Percentiles rank a stretch among this genome's conserved stretches.
These are phyloP conservation scores for Salvia rosmarinus DNA, from an alignment of 257 asterid genomes.

Conservation along the genomic window DNA sequence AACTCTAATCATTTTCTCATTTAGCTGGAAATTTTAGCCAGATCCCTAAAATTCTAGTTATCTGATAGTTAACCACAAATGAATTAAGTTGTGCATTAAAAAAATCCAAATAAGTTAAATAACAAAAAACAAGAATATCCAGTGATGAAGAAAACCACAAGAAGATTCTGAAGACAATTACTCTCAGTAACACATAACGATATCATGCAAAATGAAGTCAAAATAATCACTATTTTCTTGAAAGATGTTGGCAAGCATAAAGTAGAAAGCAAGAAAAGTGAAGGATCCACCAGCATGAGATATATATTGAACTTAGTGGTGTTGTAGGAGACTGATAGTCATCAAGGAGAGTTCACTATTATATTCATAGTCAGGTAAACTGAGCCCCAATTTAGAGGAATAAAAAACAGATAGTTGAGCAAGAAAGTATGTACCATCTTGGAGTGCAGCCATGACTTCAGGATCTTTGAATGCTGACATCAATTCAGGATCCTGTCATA, in stretches of 20 bases:
- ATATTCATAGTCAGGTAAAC: neutral
- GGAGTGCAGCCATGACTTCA: slow-evolving; percentile 97
- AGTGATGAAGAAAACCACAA: neutral
- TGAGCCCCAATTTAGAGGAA: neutral
- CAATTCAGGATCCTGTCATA: slow-evolving; percentile 90
- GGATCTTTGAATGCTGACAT: slow-evolving; percentile 99
- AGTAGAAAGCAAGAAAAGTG: neutral
- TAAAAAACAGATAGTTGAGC: slow-evolving; percentile 14
- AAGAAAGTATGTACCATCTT: slow-evolving; percentile 69
- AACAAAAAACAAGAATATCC: neutral
- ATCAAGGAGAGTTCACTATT: neutral
- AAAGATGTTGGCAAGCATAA: neutral
- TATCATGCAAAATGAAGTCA: neutral
- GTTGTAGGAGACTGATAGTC: neutral
- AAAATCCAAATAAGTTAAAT: neutral
- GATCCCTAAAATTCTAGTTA: neutral
- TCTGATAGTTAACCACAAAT: neutral
- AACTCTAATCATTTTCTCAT: neutral
- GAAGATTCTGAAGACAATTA: neutral
- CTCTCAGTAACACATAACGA: neutral
- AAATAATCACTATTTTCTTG: neutral
- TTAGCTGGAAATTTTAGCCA: neutral
- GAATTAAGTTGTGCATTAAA: neutral
- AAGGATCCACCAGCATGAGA: neutral
- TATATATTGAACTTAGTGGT: neutral